These are phyloP conservation scores for Trichoderma guizhouense DNA, from an alignment of 2,329 filamentous ascomycete genomes.

Conservation along the genomic window DNA sequence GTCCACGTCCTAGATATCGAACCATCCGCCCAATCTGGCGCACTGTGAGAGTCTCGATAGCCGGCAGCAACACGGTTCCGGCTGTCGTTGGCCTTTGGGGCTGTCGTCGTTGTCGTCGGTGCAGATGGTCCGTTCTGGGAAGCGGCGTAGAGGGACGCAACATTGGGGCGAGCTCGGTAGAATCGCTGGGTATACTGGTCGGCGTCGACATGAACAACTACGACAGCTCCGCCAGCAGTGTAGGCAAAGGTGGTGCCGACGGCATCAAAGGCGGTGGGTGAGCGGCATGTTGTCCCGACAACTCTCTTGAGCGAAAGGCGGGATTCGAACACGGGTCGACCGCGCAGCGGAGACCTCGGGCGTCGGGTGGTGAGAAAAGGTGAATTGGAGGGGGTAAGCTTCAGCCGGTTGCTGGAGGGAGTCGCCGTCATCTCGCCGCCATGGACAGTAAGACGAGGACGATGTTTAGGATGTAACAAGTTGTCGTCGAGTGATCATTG, in stretches of 20 bases:
- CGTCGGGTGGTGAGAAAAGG: constrained; percentile 62
- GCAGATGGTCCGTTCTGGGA: constrained; percentile 50
- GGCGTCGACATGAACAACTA: constrained; percentile 76
- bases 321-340: constrained; percentile 47
- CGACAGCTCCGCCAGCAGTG: constrained; percentile 89
- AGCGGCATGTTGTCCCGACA: constrained; percentile 83
- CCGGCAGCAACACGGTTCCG: constrained; percentile 52
- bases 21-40: constrained; percentile 59
- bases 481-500: not conserved
- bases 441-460: constrained; percentile 38
- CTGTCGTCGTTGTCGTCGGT: constrained; percentile 39
- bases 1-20: constrained; percentile 72
- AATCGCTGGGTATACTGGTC: constrained; percentile 74
- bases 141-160: constrained; percentile 62
- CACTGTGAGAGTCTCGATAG: constrained; percentile 48
- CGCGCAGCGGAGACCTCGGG: constrained; percentile 59
- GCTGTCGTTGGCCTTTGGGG: constrained; percentile 62
- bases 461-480: not conserved
- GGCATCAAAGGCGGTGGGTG: constrained; percentile 81
- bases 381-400: constrained; percentile 73
- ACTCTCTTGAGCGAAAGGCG: constrained; percentile 75
- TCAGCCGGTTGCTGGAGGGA: constrained; percentile 57
- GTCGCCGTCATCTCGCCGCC: constrained; percentile 57
- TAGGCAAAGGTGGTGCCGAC: constrained; percentile 80
- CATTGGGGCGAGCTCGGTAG: constrained; percentile 79